These are phyloP conservation scores for Cystobasidium slooffiae DNA, from an alignment of 1,284 basidiomycete genomes.

Conservation along the genomic window DNA sequence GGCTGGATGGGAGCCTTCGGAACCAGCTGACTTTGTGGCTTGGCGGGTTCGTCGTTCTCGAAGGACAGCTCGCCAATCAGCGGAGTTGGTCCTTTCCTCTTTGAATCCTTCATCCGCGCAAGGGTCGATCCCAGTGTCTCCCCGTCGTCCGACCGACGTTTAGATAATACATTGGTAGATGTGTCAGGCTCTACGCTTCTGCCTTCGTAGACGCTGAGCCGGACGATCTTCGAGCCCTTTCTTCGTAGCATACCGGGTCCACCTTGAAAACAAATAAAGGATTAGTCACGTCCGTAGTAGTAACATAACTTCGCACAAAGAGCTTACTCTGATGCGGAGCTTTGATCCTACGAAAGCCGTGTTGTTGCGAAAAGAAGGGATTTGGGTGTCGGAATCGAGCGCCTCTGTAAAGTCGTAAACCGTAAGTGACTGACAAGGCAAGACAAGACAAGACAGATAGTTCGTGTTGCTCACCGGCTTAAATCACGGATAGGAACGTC, in stretches of 20 bases:
- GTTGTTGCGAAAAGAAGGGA: slow-evolving; percentile 33
- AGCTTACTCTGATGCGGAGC: slow-evolving; percentile 37
- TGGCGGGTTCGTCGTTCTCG: slow-evolving; percentile 31
- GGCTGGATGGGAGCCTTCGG: background rate
- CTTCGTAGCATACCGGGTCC: slow-evolving; percentile 20
- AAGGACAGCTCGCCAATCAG: slow-evolving; percentile 36
- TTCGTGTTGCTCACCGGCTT: slow-evolving; percentile 16
- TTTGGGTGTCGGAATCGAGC: slow-evolving; percentile 36
- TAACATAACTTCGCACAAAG: background rate
- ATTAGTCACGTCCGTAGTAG: background rate
- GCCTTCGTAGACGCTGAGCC: slow-evolving; percentile 21
- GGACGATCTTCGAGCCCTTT: slow-evolving; percentile 23
- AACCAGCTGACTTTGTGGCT: background rate
- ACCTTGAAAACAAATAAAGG: background rate
- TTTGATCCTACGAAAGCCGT: slow-evolving; percentile 35
- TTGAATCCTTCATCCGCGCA: slow-evolving; percentile 12
- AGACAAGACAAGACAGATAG: background rate
- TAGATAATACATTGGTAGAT: background rate
- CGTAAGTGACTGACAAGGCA: background rate
- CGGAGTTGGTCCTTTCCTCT: slow-evolving; percentile 23
- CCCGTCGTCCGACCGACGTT: slow-evolving; percentile 32
- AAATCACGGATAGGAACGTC: slow-evolving; percentile 35
- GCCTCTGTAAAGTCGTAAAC: slow-evolving; percentile 13
- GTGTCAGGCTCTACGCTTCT: background rate
- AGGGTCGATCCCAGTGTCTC: slow-evolving; percentile 25